Evolutionary conservation across 352 stramenopile genomes (phyloP), one percentile per base, ranked within the genome.

Genomic region (Globisporangium carolinianum): DNA sequence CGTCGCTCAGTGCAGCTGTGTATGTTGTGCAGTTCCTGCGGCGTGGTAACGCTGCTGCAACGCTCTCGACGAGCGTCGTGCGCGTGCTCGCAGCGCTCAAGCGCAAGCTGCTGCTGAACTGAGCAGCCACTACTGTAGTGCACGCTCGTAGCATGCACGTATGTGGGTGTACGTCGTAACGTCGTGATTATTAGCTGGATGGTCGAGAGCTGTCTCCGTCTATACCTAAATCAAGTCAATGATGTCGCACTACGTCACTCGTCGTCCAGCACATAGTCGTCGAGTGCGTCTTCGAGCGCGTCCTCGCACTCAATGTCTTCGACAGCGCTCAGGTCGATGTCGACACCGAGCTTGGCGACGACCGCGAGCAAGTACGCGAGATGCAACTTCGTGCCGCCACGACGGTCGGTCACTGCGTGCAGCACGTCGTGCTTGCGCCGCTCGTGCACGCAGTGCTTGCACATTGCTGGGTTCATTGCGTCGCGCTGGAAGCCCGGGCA

Each of bases 401-500:
- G 68, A 1, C 60, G 53, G 18, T 86, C 75, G 5, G 59, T 57
- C 6, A 61, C 54, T 11, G 72, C 71, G 54, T 79, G 73, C 14
- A 69, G 66, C 36, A 75, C 69, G 42, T 87, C 70, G 61, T 93
- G 80, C 52, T 89, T 87, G 2, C 72, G 73, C 10, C 69, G 73
- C 47, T 87, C 79, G 46, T 93, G 83, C 66, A 90, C 73, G 60
- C 83, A 93, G 55, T 93, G 79, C 18, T 71, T 80, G 64, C 83
- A 93, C 55, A 89, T 68, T 10, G 68, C 74, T 0, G 83, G 83
- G 38, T 93, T 90, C 56, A 88, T 71, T 0, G 24, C 59, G 41
- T 93, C 79, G 6, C 69, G 68, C 51, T 93, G 83, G 55, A 90
- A 93, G 2, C 83, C 83, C 15, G 81, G 78, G 59, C 83, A 93